phyloP scores from a whole-genome alignment of 2,329 filamentous ascomycete species.

The Calcarisporium arbuscula region DNA sequence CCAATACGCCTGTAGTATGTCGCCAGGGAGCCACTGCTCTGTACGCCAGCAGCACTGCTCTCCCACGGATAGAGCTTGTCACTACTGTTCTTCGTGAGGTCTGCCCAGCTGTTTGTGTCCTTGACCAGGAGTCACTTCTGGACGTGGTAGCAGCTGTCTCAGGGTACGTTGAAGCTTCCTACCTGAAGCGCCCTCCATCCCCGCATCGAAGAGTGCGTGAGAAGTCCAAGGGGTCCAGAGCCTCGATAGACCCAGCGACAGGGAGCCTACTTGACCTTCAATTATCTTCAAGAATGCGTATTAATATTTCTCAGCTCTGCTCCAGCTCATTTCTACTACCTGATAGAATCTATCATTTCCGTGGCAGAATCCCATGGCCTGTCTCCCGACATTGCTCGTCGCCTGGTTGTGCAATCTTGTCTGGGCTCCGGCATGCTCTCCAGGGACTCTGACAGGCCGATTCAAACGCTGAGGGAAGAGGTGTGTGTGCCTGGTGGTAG shows the following conservation, averaged over 20 bases:
- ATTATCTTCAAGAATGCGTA: background rate
- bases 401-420: constrained; percentile 4
- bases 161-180: constrained; percentile 1
- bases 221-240: no score
- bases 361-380: constrained; percentile 1
- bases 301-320: constrained; percentile 2
- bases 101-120: constrained; percentile 1
- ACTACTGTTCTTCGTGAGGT: constrained; percentile 2
- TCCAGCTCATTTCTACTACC: constrained; percentile 5
- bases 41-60: constrained; percentile 1
- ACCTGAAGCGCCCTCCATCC: no score
- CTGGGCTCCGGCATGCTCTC: constrained; percentile 4
- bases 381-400: constrained; percentile 1
- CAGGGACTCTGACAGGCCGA: constrained; percentile 2
- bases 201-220: no score
- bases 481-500: constrained; percentile 4
- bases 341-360: constrained; percentile 4
- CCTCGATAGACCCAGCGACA: no score
- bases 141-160: constrained; percentile 4
- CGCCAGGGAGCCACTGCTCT: constrained; percentile 4
- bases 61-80: constrained; percentile 5
- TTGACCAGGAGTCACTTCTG: constrained; percentile 2
- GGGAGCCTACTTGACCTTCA: no score
- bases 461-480: constrained; percentile 1
- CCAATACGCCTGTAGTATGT: constrained; percentile 5